Evolutionary conservation across 805 yeast genomes (phyloP), one percentile per base, ranked within the genome.

Genomic region (Cyberlindnera euphorbiae): DNA sequence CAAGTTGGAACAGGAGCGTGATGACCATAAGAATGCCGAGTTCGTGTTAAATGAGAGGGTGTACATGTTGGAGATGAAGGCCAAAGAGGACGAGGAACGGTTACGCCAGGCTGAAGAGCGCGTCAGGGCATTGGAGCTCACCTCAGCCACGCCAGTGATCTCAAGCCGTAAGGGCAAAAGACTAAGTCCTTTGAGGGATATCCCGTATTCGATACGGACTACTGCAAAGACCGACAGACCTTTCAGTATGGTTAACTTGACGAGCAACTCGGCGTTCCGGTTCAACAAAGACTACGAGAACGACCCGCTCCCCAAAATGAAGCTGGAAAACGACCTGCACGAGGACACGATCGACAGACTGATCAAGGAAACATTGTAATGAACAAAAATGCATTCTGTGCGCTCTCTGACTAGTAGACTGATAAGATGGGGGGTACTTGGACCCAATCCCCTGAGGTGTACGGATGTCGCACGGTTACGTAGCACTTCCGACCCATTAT

Each of bases 121-220:
- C 9, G 56, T 60, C 6, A 40, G 41, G 31, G 60, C 57, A 24
- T 44, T 62, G n/a, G 62, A 61, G 36, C 23, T 8, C 17, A 28
- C 35, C 9, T 13, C 16, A 8, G 9, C 14, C 26, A 24, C 26
- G 14, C 12, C 26, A 10, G 7, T 6, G 26, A 24, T 21, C 23
- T 8, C 11, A 9, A 24, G n/a, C n/a, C n/a, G n/a, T 24, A 12
- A 12, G n/a, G 6, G n/a, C 11, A 17, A 27, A 17, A 23, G 32
- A 3, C 5, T 30, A 3, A 21, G 21, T 17, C 34, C 41, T 14
- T 32, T 16, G 19, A 27, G 22, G 16, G 23, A 25, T 11, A 6
- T 17, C 31, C 8, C 14, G 11, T 21, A 27, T 13, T 26, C 28
- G 9, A 25, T 24, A 21, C n/a, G n/a, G n/a, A n/a, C n/a, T n/a